Evolutionary conservation across 2,329 filamentous ascomycete genomes (phyloP).

Genomic region (Fonsecaea monophora): DNA sequence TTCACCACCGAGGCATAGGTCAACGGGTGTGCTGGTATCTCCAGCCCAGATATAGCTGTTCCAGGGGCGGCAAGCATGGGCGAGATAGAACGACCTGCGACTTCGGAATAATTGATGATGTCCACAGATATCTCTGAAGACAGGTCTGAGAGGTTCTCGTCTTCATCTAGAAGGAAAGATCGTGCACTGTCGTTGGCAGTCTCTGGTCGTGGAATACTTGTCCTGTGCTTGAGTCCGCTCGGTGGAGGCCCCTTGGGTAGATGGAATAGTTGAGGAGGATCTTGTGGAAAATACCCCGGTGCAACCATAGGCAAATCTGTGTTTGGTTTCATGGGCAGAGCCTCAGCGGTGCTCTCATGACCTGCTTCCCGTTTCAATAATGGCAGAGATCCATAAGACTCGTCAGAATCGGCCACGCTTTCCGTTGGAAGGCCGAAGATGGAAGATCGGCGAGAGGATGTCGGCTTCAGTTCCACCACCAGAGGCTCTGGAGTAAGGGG

Average conservation of each 20-base stretch:
- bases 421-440: slow-evolving; percentile 49
- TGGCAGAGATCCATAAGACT: slow-evolving; percentile 78
- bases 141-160: slow-evolving; percentile 62
- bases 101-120: slow-evolving; percentile 52
- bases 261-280: slow-evolving; percentile 36
- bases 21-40: slow-evolving; percentile 53
- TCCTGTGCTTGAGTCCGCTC: slow-evolving; percentile 42
- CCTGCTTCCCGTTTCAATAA: slow-evolving; percentile 70
- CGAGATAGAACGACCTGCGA: slow-evolving; percentile 42
- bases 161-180: slow-evolving; percentile 62
- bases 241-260: slow-evolving; percentile 35
- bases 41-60: slow-evolving; percentile 49
- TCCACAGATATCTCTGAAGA: slow-evolving; percentile 61
- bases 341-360: slow-evolving; percentile 22
- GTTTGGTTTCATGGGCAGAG: not conserved
- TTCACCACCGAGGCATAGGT: slow-evolving; percentile 55
- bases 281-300: slow-evolving; percentile 34
- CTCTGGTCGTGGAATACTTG: slow-evolving; percentile 39
- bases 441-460: slow-evolving; percentile 35
- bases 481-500: slow-evolving; percentile 3
- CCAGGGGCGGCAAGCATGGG: slow-evolving; percentile 44
- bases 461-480: slow-evolving; percentile 8
- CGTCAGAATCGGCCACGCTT: slow-evolving; percentile 66
- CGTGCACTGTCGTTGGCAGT: slow-evolving; percentile 41
- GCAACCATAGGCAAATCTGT: slow-evolving; percentile 20